Conservation (phyloP, 805 yeast species). For the Metschnikowia orientalis region DNA sequence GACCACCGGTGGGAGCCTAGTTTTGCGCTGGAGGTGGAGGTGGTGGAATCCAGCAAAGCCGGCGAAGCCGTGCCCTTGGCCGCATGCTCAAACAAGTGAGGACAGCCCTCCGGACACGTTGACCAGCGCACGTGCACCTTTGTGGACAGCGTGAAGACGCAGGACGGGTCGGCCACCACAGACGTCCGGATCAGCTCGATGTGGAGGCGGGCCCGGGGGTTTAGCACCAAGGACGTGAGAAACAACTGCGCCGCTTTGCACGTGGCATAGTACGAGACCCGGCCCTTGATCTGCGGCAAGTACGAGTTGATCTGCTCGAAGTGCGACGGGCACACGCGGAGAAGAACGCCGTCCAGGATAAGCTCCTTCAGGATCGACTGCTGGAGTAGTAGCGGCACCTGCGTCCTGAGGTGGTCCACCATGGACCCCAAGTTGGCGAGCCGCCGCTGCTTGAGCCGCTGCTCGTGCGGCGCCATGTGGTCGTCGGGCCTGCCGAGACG, state of each 20-base stretch:
- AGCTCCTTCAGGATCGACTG: constrained; percentile 40
- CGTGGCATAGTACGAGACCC: constrained; percentile 50
- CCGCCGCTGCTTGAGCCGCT: constrained; percentile 21
- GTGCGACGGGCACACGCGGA: constrained; percentile 55
- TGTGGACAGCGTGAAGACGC: constrained; percentile 40
- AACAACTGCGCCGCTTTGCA: constrained; percentile 53
- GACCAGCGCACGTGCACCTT: constrained; percentile 54
- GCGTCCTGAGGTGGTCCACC: constrained; percentile 42
- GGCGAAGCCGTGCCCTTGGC: background rate
- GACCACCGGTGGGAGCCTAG: constrained; percentile 42
- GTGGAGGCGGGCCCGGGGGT: constrained; percentile 51
- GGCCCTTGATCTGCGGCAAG: constrained; percentile 55
- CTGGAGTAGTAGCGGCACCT: constrained; percentile 50
- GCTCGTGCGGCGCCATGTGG: background rate
- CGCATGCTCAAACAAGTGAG: constrained; percentile 30
- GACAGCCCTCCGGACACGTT: constrained; percentile 51
- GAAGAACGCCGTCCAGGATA: constrained; percentile 43
- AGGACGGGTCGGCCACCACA: constrained; percentile 22
- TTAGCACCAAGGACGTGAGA: constrained; percentile 51
- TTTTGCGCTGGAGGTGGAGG: constrained; percentile 36
- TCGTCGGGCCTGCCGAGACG: no score
- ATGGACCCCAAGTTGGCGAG: constrained; percentile 53
- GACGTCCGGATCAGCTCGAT: constrained; percentile 41
- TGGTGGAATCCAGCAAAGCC: background rate
- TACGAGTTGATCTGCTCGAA: constrained; percentile 41